Conservation (phyloP, 2,329 filamentous ascomycete species). For the Colletotrichum tropicale region DNA sequence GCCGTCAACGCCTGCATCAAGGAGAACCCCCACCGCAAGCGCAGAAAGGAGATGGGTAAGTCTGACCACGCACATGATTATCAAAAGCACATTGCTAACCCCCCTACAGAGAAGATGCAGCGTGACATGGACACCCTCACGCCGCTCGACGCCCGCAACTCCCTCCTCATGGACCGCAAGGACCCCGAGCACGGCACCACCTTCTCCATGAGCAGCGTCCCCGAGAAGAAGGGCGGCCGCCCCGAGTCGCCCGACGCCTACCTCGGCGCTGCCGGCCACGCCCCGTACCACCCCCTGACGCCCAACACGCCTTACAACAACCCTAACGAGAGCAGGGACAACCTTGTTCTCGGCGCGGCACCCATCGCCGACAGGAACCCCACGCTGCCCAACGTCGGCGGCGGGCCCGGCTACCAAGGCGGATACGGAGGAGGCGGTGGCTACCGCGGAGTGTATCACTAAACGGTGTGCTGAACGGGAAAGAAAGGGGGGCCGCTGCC, state of each 20-base stretch:
- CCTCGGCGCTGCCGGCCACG: conserved; percentile 20
- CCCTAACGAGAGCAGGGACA: conserved; percentile 37
- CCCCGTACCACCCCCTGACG: conserved; percentile 41
- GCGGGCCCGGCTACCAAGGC: neutral
- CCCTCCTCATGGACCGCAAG: conserved; percentile 72
- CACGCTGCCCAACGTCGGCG: conserved; percentile 31
- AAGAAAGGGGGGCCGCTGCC: neutral
- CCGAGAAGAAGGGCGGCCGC: conserved; percentile 33
- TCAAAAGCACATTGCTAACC: conserved; percentile 30
- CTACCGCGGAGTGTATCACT: conserved; percentile 19
- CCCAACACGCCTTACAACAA: conserved; percentile 29
- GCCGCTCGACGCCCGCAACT: conserved; percentile 85
- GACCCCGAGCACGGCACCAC: conserved; percentile 38
- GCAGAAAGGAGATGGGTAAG: conserved; percentile 89
- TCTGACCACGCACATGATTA: conserved; percentile 19
- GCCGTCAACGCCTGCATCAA: conserved; percentile 82
- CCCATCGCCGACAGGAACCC: conserved; percentile 39
- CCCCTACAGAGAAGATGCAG: conserved; percentile 69
- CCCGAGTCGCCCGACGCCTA: conserved; percentile 38
- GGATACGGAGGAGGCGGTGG: conserved; percentile 16
- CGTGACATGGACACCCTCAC: conserved; percentile 84
- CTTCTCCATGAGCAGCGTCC: conserved; percentile 42
- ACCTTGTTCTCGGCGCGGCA: conserved; percentile 43
- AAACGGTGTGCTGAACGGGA: neutral
- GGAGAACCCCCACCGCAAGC: conserved; percentile 88